A percentile compares a stretch with the other conserved stretches of the same genome.
phyloP scores from a whole-genome alignment of 2,329 filamentous ascomycete genomes.

The Pseudogymnoascus pannorum region DNA sequence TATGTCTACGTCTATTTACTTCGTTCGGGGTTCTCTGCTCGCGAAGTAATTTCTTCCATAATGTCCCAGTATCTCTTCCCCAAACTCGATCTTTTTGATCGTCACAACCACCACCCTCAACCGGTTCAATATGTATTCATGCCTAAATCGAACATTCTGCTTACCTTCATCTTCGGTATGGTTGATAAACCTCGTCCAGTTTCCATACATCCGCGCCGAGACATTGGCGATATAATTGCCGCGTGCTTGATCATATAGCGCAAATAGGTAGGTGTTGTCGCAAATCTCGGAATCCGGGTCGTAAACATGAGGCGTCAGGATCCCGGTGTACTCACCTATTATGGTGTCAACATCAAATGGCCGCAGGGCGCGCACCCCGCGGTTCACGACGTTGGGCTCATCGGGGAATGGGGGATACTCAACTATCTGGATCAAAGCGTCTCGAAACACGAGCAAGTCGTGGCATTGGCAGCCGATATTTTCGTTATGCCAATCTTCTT shows the following conservation, averaged over 20 bases:
- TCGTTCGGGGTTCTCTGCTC: background rate
- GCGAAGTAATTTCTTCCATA: background rate
- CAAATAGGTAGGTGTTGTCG: background rate
- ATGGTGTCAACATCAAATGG: background rate
- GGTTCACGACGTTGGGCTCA: background rate
- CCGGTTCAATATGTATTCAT: background rate
- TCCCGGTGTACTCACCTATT: background rate
- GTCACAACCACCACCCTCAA: background rate
- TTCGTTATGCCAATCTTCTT: background rate
- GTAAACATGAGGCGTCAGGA: background rate
- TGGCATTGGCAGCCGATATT: background rate
- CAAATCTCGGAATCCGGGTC: background rate
- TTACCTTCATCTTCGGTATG: background rate
- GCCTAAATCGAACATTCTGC: background rate
- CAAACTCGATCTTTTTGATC: background rate
- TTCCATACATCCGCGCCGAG: background rate
- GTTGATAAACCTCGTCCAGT: slow-evolving; percentile 8
- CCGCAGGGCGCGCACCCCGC: background rate
- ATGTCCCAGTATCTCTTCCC: background rate
- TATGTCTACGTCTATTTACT: background rate
- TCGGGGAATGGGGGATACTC: background rate
- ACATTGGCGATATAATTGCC: background rate
- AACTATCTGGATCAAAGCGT: background rate
- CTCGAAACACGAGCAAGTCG: background rate
- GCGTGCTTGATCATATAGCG: background rate